phyloP scores from a whole-genome alignment of 2,329 filamentous ascomycete genomes.

The Aspergillus sp. region DNA sequence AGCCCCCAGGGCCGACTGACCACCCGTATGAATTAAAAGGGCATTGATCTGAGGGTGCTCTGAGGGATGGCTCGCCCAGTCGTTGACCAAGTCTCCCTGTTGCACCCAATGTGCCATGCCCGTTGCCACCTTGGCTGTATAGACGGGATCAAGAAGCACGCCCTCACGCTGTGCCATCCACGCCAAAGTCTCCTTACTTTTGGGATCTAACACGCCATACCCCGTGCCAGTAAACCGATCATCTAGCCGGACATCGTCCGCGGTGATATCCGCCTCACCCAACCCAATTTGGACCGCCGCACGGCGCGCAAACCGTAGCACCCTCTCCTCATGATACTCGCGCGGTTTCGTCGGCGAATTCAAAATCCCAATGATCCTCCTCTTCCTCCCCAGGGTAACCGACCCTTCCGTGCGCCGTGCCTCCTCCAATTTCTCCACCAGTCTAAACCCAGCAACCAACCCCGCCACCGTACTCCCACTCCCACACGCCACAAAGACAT shows the following conservation, averaged over 20 bases:
- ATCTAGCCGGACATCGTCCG: conserved; percentile 32
- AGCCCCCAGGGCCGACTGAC: conserved; percentile 34
- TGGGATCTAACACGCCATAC: conserved; percentile 33
- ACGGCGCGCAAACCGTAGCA: conserved; percentile 29
- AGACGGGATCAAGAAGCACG: no score
- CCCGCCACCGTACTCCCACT: conserved; percentile 38
- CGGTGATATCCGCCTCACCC: conserved; percentile 24
- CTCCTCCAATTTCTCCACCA: conserved; percentile 22
- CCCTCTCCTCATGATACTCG: conserved; percentile 29
- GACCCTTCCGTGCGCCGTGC: no score
- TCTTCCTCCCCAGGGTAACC: no score
- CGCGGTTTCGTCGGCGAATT: conserved; percentile 32
- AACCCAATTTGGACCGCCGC: conserved; percentile 30
- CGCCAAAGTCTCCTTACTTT: conserved; percentile 22
- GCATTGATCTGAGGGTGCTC: conserved; percentile 25
- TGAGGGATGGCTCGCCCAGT: conserved; percentile 9
- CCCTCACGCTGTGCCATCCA: conserved; percentile 21
- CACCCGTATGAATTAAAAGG: conserved; percentile 40
- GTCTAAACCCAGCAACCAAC: conserved; percentile 34
- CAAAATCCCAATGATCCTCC: conserved; percentile 29
- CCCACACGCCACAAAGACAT: conserved; percentile 37
- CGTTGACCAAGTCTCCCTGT: conserved; percentile 18
- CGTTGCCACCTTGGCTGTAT: no score
- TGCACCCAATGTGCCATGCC: conserved; percentile 23
- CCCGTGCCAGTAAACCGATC: conserved; percentile 31